phyloP scores from a whole-genome alignment of 441 rosid species.

The Jatropha multifida region DNA sequence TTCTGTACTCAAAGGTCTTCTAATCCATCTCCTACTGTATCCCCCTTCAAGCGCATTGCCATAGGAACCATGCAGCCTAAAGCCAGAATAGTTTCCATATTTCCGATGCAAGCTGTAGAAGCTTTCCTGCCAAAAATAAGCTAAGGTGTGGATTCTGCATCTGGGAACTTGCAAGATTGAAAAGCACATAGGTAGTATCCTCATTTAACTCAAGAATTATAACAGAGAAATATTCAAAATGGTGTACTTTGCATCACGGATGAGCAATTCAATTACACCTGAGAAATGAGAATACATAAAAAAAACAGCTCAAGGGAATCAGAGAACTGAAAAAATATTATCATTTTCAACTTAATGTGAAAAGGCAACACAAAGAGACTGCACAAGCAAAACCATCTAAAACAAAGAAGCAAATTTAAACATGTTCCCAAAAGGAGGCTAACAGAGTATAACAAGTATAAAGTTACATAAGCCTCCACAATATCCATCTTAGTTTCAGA shows the following conservation, averaged over 20 bases:
- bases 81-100: constrained; percentile 32
- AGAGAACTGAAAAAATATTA: neutral
- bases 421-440: neutral
- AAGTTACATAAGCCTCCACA: neutral
- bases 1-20: constrained; percentile 53
- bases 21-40: constrained; percentile 55
- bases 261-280: constrained; percentile 26
- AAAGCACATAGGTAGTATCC: constrained; percentile 50
- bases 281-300: constrained; percentile 25
- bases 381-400: neutral
- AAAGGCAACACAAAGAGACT: neutral
- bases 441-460: neutral
- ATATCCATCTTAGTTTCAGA: neutral
- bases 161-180: constrained; percentile 66
- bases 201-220: constrained; percentile 37
- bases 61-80: constrained; percentile 41
- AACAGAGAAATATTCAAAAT: constrained; percentile 18
- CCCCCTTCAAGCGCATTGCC: constrained; percentile 50
- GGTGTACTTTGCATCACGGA: constrained; percentile 26
- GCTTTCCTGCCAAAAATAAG: constrained; percentile 43
- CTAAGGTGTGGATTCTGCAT: constrained; percentile 49
- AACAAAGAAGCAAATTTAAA: neutral
- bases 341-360: neutral
- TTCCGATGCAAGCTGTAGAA: constrained; percentile 35
- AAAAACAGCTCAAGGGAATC: constrained; percentile 5